These are phyloP conservation scores for Auricularia auricula-judae DNA, from an alignment of 768 basidiomycete genomes.

Conservation along the genomic window DNA sequence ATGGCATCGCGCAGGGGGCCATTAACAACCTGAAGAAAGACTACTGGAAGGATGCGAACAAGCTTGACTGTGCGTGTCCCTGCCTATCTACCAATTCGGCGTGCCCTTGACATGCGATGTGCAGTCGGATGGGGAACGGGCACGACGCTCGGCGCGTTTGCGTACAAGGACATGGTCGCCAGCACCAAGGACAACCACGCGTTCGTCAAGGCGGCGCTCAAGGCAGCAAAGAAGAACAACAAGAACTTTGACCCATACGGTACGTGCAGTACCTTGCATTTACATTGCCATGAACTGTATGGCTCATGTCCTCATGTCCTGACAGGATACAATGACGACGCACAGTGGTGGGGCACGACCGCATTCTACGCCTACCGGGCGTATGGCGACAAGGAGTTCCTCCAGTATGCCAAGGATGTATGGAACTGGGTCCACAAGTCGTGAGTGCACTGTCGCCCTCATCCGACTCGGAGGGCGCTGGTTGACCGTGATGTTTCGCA, in stretches of 20 bases:
- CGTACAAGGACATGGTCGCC: constrained; percentile 1
- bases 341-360: constrained; percentile 42
- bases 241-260: not conserved
- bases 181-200: not conserved
- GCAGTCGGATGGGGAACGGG: not conserved
- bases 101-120: not conserved
- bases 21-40: not conserved
- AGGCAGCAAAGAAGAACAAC: not conserved
- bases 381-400: constrained; percentile 31
- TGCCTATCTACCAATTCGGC: not conserved
- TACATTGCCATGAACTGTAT: not conserved
- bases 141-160: not conserved
- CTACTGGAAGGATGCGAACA: not conserved
- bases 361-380: constrained; percentile 38
- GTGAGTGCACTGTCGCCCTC: constrained; percentile 13
- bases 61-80: too few species aligned
- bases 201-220: not conserved
- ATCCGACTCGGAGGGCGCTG: not conserved
- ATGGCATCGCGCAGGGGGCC: not conserved
- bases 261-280: not conserved
- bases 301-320: not conserved
- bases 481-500: constrained; percentile 8
- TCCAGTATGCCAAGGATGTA: constrained; percentile 33
- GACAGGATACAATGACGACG: not conserved
- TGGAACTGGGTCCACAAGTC: constrained; percentile 39